Evolutionary conservation across 441 rosid genomes (phyloP), one percentile per base, ranked within the genome.

Genomic region (Erodium texanum): DNA sequence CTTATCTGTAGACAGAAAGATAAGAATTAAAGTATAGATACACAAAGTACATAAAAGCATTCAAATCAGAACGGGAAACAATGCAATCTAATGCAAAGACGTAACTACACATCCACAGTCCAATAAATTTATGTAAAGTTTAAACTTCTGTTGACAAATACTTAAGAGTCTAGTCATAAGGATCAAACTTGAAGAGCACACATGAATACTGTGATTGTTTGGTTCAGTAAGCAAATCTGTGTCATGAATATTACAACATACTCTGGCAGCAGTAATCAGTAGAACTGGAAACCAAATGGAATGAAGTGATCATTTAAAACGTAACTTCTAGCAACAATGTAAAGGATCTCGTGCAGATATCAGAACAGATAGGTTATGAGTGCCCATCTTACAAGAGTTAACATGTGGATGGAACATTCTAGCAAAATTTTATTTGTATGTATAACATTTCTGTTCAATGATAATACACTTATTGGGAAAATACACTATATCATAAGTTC

Each of bases 1-100:
- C 98, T 86, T 5, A 94, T 93, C 99, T 94, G 79, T 61, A 78
- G 76, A 69, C 66, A 66, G 27, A 59, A 58, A 27, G 45, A 62
- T 72, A 70, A 65, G 36, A 66, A 18, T 19, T 23, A 58, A 18
- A 38, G 36, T 24, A 41, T 10, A 20, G 24, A 58, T 1, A 58
- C 27, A 18, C n/a, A 22, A 58, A 9, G 62, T 58, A 58, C 62
- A 58, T 22, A 19, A 3, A 10, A 58, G 29, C 14, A 58, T 58
- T 22, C 29, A 20, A 11, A 11, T 56, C 10, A 22, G 24, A 56
- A 56, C 19, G 20, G 20, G 1, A 20, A 56, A 8, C 24, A 56
- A 19, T 8, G 14, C 14, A 20, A 22, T 22, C 62, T 20, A 20
- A 56, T 19, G 20, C 27, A 58, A 58, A 20, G 62, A 20, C 24